Evolutionary conservation across 108 stramenopile species (phyloP), one percentile per base, ranked within the genome.

Genomic region (Schizochytrium sp.): DNA sequence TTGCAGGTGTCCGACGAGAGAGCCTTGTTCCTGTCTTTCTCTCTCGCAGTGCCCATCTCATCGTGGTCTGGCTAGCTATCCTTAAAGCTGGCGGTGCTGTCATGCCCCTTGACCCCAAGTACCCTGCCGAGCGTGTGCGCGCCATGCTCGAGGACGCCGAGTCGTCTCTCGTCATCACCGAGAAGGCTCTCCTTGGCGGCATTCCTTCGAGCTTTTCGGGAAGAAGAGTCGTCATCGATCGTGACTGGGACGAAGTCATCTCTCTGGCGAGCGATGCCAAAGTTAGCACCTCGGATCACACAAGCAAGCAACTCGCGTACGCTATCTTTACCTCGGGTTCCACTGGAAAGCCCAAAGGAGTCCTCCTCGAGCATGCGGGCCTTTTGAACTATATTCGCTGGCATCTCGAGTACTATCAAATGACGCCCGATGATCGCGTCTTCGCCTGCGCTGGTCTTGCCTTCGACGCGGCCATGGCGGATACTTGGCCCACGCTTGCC

Each of bases 381-480:
- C 45, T 83, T 12, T 43, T 83, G 12, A 83, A 83, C 51, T 83
- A 83, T 45, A 83, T 83, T 23, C 45, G 51, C 51, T 83, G 76
- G 76, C 76, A 83, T 34, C 44, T 83, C 76, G 25, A 47, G 28
- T 83, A 83, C 76, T 83, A 83, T 1, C 18, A 83, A 83, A 28
- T 83, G 76, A 83, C 76, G 10, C 19, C 12, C 6, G 48, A 83
- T 14, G 76, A 83, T 53, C 45, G 76, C n/a, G 76, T 83, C 16
- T 34, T 83, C 51, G 6, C 76, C 76, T 83, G 76, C 51, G 76
- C 76, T 28, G 76, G 76, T 6, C n/a, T 83, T 12, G 76, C 76
- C 16, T 83, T 83, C 28, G 76, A 83, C 51, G 76, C 76, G 45
- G 19, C 76, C 6, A 83, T 83, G 45, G 76, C 76, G n/a, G 76